Evolutionary conservation across 2,329 filamentous ascomycete species (phyloP).

Genomic region (Sarocladium oryzae): DNA sequence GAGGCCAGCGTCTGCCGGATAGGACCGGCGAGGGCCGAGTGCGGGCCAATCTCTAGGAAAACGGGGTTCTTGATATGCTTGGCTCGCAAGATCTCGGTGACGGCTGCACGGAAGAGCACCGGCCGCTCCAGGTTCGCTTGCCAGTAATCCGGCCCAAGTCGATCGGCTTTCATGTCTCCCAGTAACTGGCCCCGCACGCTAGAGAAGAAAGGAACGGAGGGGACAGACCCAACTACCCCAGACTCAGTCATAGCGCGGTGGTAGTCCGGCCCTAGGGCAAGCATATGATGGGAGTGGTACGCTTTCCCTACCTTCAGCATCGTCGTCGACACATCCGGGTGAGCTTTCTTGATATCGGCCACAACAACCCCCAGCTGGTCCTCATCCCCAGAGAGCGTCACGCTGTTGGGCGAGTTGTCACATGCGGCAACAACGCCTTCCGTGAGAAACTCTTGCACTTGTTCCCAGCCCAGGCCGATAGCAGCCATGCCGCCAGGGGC

Average conservation of each 20-base stretch:
- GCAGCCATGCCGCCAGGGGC: slow-evolving; percentile 30
- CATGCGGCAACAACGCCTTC: slow-evolving; percentile 27
- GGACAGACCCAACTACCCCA: too few species aligned
- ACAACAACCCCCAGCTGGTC: slow-evolving; percentile 20
- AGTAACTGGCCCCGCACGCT: too few species aligned
- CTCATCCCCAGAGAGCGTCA: slow-evolving; percentile 29
- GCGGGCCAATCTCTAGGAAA: slow-evolving; percentile 24
- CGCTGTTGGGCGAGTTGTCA: slow-evolving; percentile 27
- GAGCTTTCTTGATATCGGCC: slow-evolving; percentile 19
- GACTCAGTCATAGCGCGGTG: too few species aligned
- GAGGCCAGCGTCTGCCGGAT: slow-evolving; percentile 20
- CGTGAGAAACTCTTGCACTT: slow-evolving; percentile 21
- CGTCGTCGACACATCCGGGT: slow-evolving; percentile 22
- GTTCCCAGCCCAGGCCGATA: slow-evolving; percentile 26
- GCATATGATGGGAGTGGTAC: slow-evolving; percentile 29
- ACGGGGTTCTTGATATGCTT: background rate
- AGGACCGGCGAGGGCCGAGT: slow-evolving; percentile 33
- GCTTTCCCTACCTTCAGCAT: slow-evolving; percentile 32
- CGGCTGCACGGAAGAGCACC: slow-evolving; percentile 27
- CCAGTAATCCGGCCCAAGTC: slow-evolving; percentile 32
- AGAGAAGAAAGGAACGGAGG: too few species aligned
- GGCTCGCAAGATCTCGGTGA: background rate
- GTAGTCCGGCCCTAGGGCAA: too few species aligned
- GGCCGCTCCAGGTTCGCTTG: slow-evolving; percentile 24
- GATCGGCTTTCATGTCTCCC: too few species aligned